phyloP scores from a whole-genome alignment of 2,329 filamentous ascomycete species.

The Aspergillus ibericus region DNA sequence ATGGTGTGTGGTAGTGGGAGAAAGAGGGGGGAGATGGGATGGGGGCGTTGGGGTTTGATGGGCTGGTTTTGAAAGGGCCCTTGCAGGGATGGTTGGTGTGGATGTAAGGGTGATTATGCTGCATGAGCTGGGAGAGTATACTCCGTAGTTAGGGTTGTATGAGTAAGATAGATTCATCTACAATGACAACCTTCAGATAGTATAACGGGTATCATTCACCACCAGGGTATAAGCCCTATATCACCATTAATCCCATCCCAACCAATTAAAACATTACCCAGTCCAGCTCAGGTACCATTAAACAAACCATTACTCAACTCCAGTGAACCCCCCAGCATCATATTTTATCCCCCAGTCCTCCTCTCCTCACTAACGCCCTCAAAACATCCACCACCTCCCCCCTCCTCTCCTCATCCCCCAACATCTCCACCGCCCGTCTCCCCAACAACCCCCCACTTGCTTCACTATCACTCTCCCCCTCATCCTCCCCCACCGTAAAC shows the following conservation, averaged over 20 bases:
- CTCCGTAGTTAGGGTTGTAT: no score
- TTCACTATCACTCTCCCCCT: neutral
- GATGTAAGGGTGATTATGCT: no score
- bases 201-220: neutral
- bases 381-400: slow-evolving; percentile 15
- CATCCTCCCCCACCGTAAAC: neutral
- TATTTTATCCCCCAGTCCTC: neutral
- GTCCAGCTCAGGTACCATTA: neutral
- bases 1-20: neutral
- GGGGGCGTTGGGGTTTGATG: neutral
- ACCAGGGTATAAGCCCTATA: no score
- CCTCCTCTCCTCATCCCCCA: slow-evolving; percentile 17
- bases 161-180: no score
- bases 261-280: neutral
- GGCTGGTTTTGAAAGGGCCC: no score
- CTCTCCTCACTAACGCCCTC: slow-evolving; percentile 3
- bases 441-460: neutral
- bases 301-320: neutral
- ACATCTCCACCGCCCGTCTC: slow-evolving; percentile 8
- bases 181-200: neutral
- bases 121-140: no score
- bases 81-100: no score
- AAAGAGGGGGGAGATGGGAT: neutral
- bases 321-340: neutral
- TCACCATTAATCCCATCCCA: neutral